A percentile compares a stretch with the other conserved stretches of the same genome.
Evolutionary conservation across 306 rosid species (phyloP).

Genomic region (Ceratonia siliqua): DNA sequence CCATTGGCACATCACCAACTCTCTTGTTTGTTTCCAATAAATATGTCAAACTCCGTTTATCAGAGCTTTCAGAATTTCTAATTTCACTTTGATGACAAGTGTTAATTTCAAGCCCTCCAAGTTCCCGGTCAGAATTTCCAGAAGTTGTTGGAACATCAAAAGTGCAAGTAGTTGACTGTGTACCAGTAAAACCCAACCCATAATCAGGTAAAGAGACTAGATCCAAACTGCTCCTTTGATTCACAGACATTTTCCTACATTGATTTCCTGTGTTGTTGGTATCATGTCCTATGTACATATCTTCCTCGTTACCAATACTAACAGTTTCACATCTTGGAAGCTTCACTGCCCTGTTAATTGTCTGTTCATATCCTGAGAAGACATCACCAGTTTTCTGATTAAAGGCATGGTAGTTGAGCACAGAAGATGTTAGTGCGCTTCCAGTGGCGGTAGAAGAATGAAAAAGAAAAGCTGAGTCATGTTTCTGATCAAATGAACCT

Average conservation of each 20-base stretch:
- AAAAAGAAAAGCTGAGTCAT: conserved; percentile 32
- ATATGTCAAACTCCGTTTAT: conserved; percentile 40
- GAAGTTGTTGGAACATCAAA: conserved; percentile 41
- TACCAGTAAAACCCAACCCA: conserved; percentile 40
- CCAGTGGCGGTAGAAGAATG: conserved; percentile 37
- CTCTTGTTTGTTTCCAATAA: conserved; percentile 38
- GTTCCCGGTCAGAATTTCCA: conserved; percentile 39
- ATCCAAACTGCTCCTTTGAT: conserved; percentile 33
- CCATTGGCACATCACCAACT: conserved; percentile 33
- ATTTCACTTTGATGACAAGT: conserved; percentile 40
- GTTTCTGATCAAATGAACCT: conserved; percentile 34
- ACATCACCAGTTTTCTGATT: conserved; percentile 38
- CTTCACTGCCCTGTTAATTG: conserved; percentile 24
- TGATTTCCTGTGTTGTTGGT: conserved; percentile 33
- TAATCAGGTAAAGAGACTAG: conserved; percentile 40
- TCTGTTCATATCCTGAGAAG: conserved; percentile 30
- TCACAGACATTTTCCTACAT: conserved; percentile 32
- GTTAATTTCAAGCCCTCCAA: conserved; percentile 40
- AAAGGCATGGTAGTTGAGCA: conserved; percentile 36
- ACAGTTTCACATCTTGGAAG: conserved; percentile 20
- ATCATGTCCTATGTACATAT: conserved; percentile 18
- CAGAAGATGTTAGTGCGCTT: conserved; percentile 36
- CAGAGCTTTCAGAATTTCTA: conserved; percentile 41
- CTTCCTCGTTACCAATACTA: conserved; percentile 18
- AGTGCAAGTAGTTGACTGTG: conserved; percentile 38